Evolutionary conservation across 129 eudicot species (phyloP).

Genomic region (Centella asiatica): DNA sequence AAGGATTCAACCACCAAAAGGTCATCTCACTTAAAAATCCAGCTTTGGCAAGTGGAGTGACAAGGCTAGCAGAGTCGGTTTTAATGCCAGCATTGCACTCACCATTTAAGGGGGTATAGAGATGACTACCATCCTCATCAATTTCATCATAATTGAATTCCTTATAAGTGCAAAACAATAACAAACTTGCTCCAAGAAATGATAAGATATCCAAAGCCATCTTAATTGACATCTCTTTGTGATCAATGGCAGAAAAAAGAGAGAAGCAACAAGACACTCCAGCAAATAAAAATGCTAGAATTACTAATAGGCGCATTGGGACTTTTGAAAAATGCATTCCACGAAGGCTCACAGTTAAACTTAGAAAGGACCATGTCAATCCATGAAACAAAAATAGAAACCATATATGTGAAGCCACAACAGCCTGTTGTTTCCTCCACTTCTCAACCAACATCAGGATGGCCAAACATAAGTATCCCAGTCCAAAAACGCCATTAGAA

Average conservation of each 20-base stretch:
- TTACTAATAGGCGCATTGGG: slow-evolving; percentile 44
- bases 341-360: slow-evolving; percentile 51
- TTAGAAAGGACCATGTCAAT: slow-evolving; percentile 51
- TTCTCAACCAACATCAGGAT: slow-evolving; percentile 36
- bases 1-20: slow-evolving; percentile 85
- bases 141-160: slow-evolving; percentile 38
- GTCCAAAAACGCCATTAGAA: slow-evolving; percentile 59
- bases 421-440: slow-evolving; percentile 24
- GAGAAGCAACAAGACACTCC: slow-evolving; percentile 43
- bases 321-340: slow-evolving; percentile 46
- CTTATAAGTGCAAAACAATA: slow-evolving; percentile 66
- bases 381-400: slow-evolving; percentile 53
- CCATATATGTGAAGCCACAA: slow-evolving; percentile 70
- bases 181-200: slow-evolving; percentile 58
- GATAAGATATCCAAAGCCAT: slow-evolving; percentile 48
- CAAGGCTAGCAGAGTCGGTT: slow-evolving; percentile 19
- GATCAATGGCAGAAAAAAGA: slow-evolving; percentile 25
- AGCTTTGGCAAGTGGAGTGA: slow-evolving; percentile 61
- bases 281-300: slow-evolving; percentile 40
- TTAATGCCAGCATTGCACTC: slow-evolving; percentile 21
- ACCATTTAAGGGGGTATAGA: slow-evolving; percentile 48
- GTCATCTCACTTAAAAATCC: slow-evolving; percentile 56
- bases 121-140: slow-evolving; percentile 20
- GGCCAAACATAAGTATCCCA: slow-evolving; percentile 42
- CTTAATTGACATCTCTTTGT: slow-evolving; percentile 36